phyloP scores from a whole-genome alignment of 768 basidiomycete species.

The Tephrocybe sp. region DNA sequence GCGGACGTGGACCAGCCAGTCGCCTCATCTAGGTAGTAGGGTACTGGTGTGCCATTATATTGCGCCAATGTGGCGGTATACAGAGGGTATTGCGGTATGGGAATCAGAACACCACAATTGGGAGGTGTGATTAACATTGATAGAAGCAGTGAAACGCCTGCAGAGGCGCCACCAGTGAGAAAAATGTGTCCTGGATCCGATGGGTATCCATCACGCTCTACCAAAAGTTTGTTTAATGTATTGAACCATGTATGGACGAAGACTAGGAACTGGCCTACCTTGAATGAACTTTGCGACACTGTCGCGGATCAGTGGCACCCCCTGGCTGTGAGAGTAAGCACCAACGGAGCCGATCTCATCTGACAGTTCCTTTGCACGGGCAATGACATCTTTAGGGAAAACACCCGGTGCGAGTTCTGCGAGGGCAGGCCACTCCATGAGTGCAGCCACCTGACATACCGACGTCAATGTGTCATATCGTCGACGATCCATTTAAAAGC shows the following conservation, averaged over 20 bases:
- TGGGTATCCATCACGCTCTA: constrained; percentile 89
- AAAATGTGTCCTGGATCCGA: constrained; percentile 84
- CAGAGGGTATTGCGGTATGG: constrained; percentile 97
- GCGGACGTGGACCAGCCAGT: constrained; percentile 81
- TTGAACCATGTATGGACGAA: not conserved
- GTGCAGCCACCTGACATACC: constrained; percentile 70
- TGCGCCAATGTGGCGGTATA: constrained; percentile 95
- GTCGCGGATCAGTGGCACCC: constrained; percentile 83
- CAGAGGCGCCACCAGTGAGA: constrained; percentile 92
- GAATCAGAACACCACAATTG: constrained; percentile 81
- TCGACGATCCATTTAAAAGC: constrained; percentile 14
- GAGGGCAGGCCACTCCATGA: constrained; percentile 90
- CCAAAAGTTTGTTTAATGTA: constrained; percentile 6
- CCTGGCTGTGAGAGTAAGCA: constrained; percentile 95
- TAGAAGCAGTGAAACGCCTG: constrained; percentile 86
- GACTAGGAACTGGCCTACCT: constrained; percentile 50
- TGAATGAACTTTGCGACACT: constrained; percentile 88
- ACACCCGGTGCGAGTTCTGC: constrained; percentile 69
- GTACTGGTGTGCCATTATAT: constrained; percentile 72
- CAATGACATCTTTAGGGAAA: constrained; percentile 85
- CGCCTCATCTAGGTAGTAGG: constrained; percentile 86
- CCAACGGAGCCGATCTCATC: constrained; percentile 89
- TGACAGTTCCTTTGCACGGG: constrained; percentile 76
- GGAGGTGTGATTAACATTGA: constrained; percentile 72
- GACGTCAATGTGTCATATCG: constrained; percentile 5